Conservation (phyloP, 345 rosid genomes). For the Aegle marmelos region DNA sequence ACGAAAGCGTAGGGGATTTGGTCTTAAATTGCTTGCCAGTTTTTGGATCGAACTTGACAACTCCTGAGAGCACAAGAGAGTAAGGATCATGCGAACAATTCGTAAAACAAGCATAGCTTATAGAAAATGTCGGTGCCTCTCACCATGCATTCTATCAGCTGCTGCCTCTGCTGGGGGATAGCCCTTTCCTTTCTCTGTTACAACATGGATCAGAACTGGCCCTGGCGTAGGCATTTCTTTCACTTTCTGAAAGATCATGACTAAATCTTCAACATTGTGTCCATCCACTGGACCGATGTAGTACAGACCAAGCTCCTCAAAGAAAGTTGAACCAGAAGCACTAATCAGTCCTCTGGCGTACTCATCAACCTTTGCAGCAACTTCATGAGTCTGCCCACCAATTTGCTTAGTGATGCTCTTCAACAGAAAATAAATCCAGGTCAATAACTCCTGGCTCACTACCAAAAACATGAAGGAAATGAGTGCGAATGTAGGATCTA, state of each 20-base stretch:
- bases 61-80: slow-evolving; percentile 41
- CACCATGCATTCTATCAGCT: slow-evolving; percentile 77
- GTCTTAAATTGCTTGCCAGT: slow-evolving; percentile 62
- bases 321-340: slow-evolving; percentile 56
- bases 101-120: neutral
- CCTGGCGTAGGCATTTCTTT: slow-evolving; percentile 74
- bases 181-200: slow-evolving; percentile 78
- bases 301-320: slow-evolving; percentile 66
- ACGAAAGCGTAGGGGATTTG: slow-evolving; percentile 52
- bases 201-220: slow-evolving; percentile 65
- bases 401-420: slow-evolving; percentile 60
- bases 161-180: slow-evolving; percentile 81
- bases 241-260: slow-evolving; percentile 50
- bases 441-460: slow-evolving; percentile 7
- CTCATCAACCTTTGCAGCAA: slow-evolving; percentile 75
- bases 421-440: slow-evolving; percentile 7
- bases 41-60: slow-evolving; percentile 53
- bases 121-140: slow-evolving; percentile 16
- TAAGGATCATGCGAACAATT: slow-evolving; percentile 10
- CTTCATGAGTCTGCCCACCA: slow-evolving; percentile 49
- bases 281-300: slow-evolving; percentile 71
- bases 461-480: neutral
- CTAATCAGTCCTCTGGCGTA: slow-evolving; percentile 65
- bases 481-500: neutral
- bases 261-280: slow-evolving; percentile 64